Base-by-base conservation (phyloP, 345 rosid species). In the Eucalyptus erythrocorys region DNA sequence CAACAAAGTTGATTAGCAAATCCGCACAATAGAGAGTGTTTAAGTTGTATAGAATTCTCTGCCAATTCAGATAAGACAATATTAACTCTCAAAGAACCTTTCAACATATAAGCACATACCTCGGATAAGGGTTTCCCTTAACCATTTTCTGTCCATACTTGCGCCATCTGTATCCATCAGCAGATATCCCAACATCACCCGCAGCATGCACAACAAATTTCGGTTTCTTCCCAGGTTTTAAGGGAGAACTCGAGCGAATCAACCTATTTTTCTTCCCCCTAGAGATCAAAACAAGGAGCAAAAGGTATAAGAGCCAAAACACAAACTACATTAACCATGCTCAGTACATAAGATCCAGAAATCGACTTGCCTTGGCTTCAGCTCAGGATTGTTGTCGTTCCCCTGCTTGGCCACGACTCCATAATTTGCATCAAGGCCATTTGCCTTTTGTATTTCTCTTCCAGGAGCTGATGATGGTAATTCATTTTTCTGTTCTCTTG, bases 61-160 rank as follows among this genome's bases (percentile, higher is more conserved):
- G 30, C 47, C 82, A 40, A 40, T 76, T 76, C 22, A 37, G 82
- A 76, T 10, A 27, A 76, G 47, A 21, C 15, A 9, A 37, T 40
- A 76, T 37, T 40, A 76, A 76, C 82, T 76, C 47, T 76, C 64
- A 50, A 50, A 86, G 59, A 86, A 51, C 61, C 87, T 85, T 14
- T 32, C 57, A 76, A 40, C 48, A 80, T 30, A 51, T 21, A 55
- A 76, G 42, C 86, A 90, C 42, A 89, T 48, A 97, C 99, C 99
- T 96, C 57, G 99, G 99, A 91, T 96, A 93, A 51, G 94, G 92
- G 92, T 95, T 97, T 91, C 99, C 99, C 85, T 97, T 97, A 91
- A 97, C 99, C 99, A 96, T 94, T 90, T 97, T 97, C 93, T 97
- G 99, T 89, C 99, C 99, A 90, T 97, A 97, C 89, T 97, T 97